phyloP scores from a whole-genome alignment of 1,284 basidiomycete genomes.

The Termitomyces sp. region DNA sequence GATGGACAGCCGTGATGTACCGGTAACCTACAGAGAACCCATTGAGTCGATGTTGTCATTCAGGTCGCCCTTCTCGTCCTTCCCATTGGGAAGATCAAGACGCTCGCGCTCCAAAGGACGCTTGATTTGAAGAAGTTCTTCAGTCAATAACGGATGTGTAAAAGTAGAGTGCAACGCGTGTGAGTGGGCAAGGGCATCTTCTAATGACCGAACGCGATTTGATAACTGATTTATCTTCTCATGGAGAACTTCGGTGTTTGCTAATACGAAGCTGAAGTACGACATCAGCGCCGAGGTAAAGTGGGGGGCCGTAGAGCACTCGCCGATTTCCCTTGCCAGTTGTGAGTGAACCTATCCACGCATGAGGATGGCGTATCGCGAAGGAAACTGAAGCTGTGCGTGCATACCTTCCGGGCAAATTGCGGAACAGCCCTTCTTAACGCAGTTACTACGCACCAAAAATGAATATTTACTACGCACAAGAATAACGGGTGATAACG shows the following conservation, averaged over 20 bases:
- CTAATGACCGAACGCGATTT: conserved; percentile 55
- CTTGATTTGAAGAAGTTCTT: conserved; percentile 59
- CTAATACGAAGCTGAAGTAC: conserved; percentile 51
- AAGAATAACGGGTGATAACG: conserved; percentile 2
- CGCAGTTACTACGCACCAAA: conserved; percentile 45
- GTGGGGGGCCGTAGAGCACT: background rate
- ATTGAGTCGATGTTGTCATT: conserved; percentile 54
- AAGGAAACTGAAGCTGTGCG: conserved; percentile 16
- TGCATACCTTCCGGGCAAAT: conserved; percentile 57
- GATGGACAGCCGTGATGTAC: conserved; percentile 6
- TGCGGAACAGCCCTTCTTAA: conserved; percentile 58
- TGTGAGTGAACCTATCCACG: conserved; percentile 50
- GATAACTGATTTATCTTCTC: conserved; percentile 59
- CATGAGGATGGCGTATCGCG: conserved; percentile 8
- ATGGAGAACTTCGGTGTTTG: conserved; percentile 63
- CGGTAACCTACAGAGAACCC: conserved; percentile 51
- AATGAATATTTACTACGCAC: background rate
- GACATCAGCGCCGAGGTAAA: conserved; percentile 6
- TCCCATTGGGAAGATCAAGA: conserved; percentile 30
- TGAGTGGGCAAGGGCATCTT: conserved; percentile 54
- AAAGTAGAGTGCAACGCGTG: conserved; percentile 42
- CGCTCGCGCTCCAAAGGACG: conserved; percentile 56
- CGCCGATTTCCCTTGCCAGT: conserved; percentile 71
- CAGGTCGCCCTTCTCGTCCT: conserved; percentile 43
- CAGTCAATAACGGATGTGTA: conserved; percentile 50